These are phyloP conservation scores for Bruguiera hainesii DNA, from an alignment of 441 rosid genomes.

Conservation along the genomic window DNA sequence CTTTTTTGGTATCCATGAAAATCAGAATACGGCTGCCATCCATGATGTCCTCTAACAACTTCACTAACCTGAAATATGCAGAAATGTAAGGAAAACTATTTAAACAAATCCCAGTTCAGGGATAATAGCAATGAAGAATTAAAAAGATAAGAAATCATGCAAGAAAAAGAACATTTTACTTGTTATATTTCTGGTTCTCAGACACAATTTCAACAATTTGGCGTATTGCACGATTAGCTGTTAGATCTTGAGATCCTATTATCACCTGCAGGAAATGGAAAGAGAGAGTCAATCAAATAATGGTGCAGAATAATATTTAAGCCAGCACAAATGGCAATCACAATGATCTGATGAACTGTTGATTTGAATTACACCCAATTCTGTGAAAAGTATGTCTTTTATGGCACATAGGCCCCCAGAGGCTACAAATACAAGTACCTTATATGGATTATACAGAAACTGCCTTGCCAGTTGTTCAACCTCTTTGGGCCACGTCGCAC, in stretches of 20 bases:
- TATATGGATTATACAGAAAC: constrained; percentile 92
- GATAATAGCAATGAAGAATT: background rate
- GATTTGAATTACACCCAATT: background rate
- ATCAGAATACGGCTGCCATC: constrained; percentile 94
- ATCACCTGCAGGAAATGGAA: constrained; percentile 49
- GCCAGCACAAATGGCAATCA: background rate
- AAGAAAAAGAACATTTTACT: constrained; percentile 38
- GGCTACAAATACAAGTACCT: constrained; percentile 36
- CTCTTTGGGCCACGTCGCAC: constrained; percentile 99
- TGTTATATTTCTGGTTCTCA: constrained; percentile 90
- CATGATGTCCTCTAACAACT: constrained; percentile 96
- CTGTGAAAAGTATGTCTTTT: no score
- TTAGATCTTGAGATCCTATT: constrained; percentile 86
- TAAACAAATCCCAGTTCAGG: background rate
- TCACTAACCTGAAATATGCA: constrained; percentile 59
- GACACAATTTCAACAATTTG: constrained; percentile 86
- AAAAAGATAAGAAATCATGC: background rate
- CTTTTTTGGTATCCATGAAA: constrained; percentile 94
- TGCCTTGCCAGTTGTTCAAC: constrained; percentile 85
- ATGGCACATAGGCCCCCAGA: no score
- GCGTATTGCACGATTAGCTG: constrained; percentile 91
- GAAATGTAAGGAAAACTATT: constrained; percentile 4
- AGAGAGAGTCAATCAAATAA: constrained; percentile 10
- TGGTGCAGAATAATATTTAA: background rate
- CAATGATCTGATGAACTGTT: background rate